Base-by-base conservation (phyloP, 257 asterid species). In the Plectranthus barbatus region DNA sequence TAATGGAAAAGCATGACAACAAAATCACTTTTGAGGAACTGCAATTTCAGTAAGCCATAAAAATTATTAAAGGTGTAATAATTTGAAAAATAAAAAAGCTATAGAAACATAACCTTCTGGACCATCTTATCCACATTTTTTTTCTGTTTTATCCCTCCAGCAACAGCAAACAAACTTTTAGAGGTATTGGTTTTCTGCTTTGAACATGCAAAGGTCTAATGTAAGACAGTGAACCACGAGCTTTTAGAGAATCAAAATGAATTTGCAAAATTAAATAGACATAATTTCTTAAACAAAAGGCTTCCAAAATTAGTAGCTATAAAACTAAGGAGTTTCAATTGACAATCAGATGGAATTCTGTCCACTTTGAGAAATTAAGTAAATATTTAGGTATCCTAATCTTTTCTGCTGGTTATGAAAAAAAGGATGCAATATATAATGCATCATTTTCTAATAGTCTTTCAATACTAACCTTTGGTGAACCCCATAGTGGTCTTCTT, bases 1-100 rank as follows among this genome's bases (percentile, higher is more conserved):
- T 90, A 90, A 76, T 90, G 97, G 76, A 87, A 85, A 81, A 90
- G 85, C 94, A 86, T 90, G 83, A 90, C 94, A 10, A 63, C 80
- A 67, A 90, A 90, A 68, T 81, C 62, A 66, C 81, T 73, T 13
- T 70, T 76, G 13, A 90, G 68, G 76, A 90, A 90, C 97, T 90
- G 87, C 72, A 67, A 36, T 45, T 68, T 40, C 8, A 1, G 18
- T 20, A 12, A 61, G 17, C 31, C 0, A 13, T 14, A 58, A 56
- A 49, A 20, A n/a, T 26, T 56, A 41, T 4, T 6, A 7, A 31
- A 7, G 49, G 47, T 21, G 36, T 45, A 9, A 4, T 12, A 17
- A 42, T 29, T 2, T n/a, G 12, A 4, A 6, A 45, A 8, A 6
- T n/a, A n/a, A 31, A 31, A 7, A 26, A 19, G 23, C 26, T 34